Conservation (phyloP, 2,329 filamentous ascomycete species). For the Pestalotiopsis sp. region DNA sequence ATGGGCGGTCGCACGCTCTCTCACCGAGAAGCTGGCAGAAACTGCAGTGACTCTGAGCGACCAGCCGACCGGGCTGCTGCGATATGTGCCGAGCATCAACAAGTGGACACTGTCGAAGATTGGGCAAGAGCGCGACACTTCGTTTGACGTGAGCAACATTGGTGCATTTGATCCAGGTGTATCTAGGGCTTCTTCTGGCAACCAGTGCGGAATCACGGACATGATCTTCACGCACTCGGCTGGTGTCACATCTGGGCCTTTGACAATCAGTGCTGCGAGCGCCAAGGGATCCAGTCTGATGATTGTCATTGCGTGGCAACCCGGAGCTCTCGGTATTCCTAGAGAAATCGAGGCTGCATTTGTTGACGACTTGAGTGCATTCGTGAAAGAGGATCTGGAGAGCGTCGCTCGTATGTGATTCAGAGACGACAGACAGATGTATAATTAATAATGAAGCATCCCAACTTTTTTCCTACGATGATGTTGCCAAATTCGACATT, state of each 20-base stretch:
- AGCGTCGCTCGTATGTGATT: not conserved
- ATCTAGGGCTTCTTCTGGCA: not conserved
- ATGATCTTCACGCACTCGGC: not conserved
- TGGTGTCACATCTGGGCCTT: not conserved
- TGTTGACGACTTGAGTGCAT: not conserved
- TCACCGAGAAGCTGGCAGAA: slow-evolving; percentile 6
- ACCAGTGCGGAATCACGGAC: not conserved
- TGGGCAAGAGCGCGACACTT: slow-evolving; percentile 3
- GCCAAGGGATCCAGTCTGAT: not conserved
- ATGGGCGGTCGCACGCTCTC: not conserved
- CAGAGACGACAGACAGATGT: not conserved
- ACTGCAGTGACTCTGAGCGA: slow-evolving; percentile 3
- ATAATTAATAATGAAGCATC: too few relatives aligned
- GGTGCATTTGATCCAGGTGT: not conserved
- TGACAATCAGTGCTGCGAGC: not conserved
- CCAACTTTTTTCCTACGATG: too few relatives aligned
- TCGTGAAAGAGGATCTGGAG: not conserved
- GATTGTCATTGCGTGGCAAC: not conserved
- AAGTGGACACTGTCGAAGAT: not conserved
- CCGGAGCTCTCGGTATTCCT: not conserved
- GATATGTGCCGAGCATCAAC: slow-evolving; percentile 4
- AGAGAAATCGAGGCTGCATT: not conserved
- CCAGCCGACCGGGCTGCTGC: not conserved
- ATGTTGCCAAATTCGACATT: too few relatives aligned
- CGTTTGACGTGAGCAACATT: slow-evolving; percentile 2